Evolutionary conservation across 202 grass and related monocot species (phyloP), one percentile per base, ranked within the genome.

Genomic region (Carex arenaria): DNA sequence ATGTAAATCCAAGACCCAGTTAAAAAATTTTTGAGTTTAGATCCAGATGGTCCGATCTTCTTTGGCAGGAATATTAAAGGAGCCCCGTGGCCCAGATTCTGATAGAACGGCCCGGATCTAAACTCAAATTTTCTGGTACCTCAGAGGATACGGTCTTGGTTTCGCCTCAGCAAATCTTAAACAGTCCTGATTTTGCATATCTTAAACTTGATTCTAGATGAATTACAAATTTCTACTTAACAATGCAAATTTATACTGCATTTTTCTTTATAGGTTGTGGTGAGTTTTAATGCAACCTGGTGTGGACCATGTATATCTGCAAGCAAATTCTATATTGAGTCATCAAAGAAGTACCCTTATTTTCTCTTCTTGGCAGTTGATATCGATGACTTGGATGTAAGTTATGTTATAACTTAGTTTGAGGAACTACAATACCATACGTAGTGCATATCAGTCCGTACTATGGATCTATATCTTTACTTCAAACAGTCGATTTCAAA

Each of bases 211-310:
- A 64, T 61, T 77, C 4, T 15, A 64, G 15, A 47, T 53, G 23
- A 54, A 12, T 60, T 69, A 20, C 30, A 67, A 54, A 11, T 79
- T 85, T 19, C 6, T 56, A 78, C 0, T 66, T 67, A 13, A 56
- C 55, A 64, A 18, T 51, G n/a, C 30, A 59, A 49, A 54, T 36
- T 43, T 42, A 22, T 54, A 20, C 5, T 19, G 10, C 13, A 43
- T 79, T 19, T 84, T 72, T 52, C 78, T 83, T n/a, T 15, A 8
- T 82, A 89, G 87, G 83, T 89, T 82, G 69, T 89, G 36, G 70
- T 80, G 8, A 86, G 85, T 83, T 89, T 89, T 61, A 85, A 45
- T 63, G 79, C 87, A 55, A 8, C 79, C 49, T 89, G 87, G 84
- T 89, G 87, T 76, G 61, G 18, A 11, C 67, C 87, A 11, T 89